Evolutionary conservation across 148 eudicot genomes (phyloP).

Genomic region (Pouteria glomerata): DNA sequence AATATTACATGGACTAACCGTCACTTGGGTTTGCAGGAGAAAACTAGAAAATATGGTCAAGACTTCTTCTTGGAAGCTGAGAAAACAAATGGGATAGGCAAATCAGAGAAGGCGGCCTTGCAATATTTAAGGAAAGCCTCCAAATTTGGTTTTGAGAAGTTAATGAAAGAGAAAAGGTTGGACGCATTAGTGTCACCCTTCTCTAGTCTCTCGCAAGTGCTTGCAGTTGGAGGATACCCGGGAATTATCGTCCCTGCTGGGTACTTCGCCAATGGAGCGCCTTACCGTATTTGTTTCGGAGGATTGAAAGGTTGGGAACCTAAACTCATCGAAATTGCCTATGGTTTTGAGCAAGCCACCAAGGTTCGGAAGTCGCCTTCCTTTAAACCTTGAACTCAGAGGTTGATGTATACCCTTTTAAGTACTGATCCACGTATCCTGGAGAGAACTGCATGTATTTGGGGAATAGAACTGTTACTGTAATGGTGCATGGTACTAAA

Average conservation of each 20-base stretch:
- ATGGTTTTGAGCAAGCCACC: conserved; percentile 9
- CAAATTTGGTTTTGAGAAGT: conserved; percentile 4
- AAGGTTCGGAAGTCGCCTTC: conserved; percentile 12
- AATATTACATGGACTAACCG: too few species aligned
- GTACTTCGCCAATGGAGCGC: neutral
- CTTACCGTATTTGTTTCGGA: conserved; percentile 3
- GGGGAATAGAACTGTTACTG: too few species aligned
- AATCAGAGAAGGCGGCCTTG: conserved; percentile 5
- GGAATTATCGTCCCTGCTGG: conserved; percentile 10
- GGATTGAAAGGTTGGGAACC: conserved; percentile 11
- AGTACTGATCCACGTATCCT: neutral
- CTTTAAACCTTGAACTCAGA: neutral
- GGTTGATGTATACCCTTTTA: neutral
- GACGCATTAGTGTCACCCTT: conserved; percentile 6
- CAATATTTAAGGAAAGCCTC: neutral
- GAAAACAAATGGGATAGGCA: neutral
- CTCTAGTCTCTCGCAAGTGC: neutral
- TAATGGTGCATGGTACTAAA: too few species aligned
- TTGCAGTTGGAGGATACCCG: conserved; percentile 7
- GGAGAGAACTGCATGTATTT: too few species aligned
- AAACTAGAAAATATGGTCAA: neutral
- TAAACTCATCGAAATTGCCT: too few species aligned
- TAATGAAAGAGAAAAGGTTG: conserved; percentile 8
- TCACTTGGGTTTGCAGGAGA: conserved; percentile 5
- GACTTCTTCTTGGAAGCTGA: neutral